Evolutionary conservation across 768 basidiomycete species (phyloP), one percentile per base, ranked within the genome.

Genomic region (Crucibulum laeve): DNA sequence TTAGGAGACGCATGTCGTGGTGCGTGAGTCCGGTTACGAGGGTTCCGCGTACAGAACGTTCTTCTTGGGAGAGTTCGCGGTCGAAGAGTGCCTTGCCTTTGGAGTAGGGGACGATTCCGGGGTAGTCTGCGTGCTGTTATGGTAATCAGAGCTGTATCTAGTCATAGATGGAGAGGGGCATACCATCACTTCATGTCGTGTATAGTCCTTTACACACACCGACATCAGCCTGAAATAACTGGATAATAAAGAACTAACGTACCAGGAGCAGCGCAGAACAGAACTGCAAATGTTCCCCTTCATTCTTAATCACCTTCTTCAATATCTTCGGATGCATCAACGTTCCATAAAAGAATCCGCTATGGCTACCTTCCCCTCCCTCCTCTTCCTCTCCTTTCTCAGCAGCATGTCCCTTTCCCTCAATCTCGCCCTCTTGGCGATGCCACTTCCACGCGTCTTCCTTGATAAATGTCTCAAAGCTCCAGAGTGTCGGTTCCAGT

Each of bases 261-360:
- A 91, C 90, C 56, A 77, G 66, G 5, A 96, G 60, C 5, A 93
- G 57, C 4, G 91, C 92, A 26, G 88, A 82, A 47, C 81, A 80
- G 34, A 88, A 75, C 41, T 76, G 57, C 2, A 95, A 70, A 48
- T 82, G 68, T 6, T 64, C 53, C 5, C 84, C 87, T 35, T 80
- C 68, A 53, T 87, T 82, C 5, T 72, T 70, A 33, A 96, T 80
- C 5, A 96, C 91, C n/a, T 82, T 69, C 45, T 71, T 76, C 30
- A 96, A 67, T 54, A 97, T 86, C 38, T 77, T 77, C 5, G 92
- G 91, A 53, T 93, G 89, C 73, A 94, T 82, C 18, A 97, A 68
- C 0, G 90, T 95, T 8, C 94, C 94, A 62, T 94, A 92, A 68
- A 91, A 87, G 63, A 92, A 93, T n/a, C 82, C 83, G 10, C 35